Percentiles rank a stretch among this genome's conserved stretches.
These are phyloP conservation scores for Lactifluus volemus DNA, from an alignment of 768 basidiomycete species.

Conservation along the genomic window DNA sequence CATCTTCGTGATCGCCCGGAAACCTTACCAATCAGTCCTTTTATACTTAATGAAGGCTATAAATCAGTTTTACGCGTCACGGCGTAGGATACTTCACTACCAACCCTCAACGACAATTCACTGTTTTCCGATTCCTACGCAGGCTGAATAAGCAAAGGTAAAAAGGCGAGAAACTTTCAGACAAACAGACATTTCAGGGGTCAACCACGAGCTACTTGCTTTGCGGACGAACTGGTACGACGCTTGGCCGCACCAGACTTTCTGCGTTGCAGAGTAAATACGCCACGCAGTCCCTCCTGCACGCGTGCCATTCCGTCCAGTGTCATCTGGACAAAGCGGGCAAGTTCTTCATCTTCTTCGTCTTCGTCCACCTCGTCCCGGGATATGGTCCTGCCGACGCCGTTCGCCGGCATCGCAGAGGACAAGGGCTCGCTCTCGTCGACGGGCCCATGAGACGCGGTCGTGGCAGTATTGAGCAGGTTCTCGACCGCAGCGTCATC, in stretches of 20 bases:
- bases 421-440: slow-evolving; percentile 8
- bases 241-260: slow-evolving; percentile 1
- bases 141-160: neutral
- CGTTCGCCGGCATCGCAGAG: neutral
- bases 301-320: slow-evolving; percentile 14
- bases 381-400: neutral
- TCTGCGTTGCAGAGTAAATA: slow-evolving; percentile 8
- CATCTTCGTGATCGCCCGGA: neutral
- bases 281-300: slow-evolving; percentile 15
- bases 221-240: neutral
- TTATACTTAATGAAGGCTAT: neutral
- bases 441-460: neutral
- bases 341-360: slow-evolving; percentile 10
- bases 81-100: neutral
- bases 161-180: neutral
- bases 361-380: neutral
- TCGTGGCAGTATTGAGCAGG: neutral
- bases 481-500: slow-evolving; percentile 17
- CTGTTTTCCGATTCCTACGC: neutral
- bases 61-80: neutral
- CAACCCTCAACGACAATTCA: neutral
- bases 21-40: neutral
- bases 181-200: neutral
- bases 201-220: slow-evolving; percentile 6
- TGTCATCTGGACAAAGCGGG: slow-evolving; percentile 14